Percentiles rank a stretch among this genome's conserved stretches.
Conservation (phyloP, 2,329 filamentous ascomycete genomes). For the Talaromyces pinophilus region DNA sequence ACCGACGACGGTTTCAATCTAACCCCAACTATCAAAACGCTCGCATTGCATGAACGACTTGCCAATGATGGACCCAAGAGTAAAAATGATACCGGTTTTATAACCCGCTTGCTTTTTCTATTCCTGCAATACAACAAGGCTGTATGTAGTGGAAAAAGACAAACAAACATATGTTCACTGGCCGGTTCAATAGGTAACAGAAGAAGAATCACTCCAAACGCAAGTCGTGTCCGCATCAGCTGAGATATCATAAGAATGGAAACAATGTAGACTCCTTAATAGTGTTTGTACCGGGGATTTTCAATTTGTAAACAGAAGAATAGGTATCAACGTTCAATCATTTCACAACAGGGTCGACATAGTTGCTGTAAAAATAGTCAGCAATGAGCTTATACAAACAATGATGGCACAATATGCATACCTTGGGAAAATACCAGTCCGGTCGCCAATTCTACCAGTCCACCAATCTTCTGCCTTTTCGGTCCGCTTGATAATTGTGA, state of each 20-base stretch:
- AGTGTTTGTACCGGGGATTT: background rate
- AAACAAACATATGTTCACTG: slow-evolving; percentile 2
- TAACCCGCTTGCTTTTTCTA: slow-evolving; percentile 5
- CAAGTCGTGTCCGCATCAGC: slow-evolving; percentile 9
- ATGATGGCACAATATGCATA: slow-evolving; percentile 38
- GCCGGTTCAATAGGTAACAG: background rate
- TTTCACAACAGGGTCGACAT: slow-evolving; percentile 29
- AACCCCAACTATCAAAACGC: background rate
- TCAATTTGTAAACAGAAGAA: background rate
- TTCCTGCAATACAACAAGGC: background rate
- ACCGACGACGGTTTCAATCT: background rate
- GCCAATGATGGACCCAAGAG: background rate
- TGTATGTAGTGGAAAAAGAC: background rate
- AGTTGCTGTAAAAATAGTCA: slow-evolving; percentile 34
- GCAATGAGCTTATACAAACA: background rate
- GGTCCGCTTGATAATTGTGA: slow-evolving; percentile 91
- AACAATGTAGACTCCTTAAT: slow-evolving; percentile 22
- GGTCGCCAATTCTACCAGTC: slow-evolving; percentile 84
- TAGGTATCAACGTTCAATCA: slow-evolving; percentile 4
- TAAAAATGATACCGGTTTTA: background rate
- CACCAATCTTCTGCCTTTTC: slow-evolving; percentile 96
- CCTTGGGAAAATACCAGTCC: slow-evolving; percentile 92
- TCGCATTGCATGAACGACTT: background rate
- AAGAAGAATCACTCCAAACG: background rate
- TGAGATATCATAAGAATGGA: slow-evolving; percentile 10